These are phyloP conservation scores for Puccinia triticina DNA, from an alignment of 1,284 basidiomycete species.

Conservation along the genomic window DNA sequence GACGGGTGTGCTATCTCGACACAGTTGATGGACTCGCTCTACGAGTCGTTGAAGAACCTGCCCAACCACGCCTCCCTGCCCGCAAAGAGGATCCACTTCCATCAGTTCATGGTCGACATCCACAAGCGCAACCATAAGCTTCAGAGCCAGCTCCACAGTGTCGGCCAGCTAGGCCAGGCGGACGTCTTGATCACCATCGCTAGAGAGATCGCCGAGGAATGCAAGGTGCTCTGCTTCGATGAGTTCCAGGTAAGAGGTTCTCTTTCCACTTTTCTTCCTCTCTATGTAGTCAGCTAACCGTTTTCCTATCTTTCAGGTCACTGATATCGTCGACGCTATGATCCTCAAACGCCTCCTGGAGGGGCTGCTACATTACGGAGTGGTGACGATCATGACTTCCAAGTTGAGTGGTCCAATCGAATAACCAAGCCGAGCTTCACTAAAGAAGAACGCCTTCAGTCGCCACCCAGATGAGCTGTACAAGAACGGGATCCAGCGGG, in stretches of 20 bases:
- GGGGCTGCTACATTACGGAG: constrained; percentile 79
- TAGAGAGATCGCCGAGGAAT: constrained; percentile 80
- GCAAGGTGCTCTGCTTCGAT: constrained; percentile 89
- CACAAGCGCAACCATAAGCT: constrained; percentile 86
- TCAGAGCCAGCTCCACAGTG: constrained; percentile 69
- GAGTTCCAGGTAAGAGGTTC: constrained; percentile 81
- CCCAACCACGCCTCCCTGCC: constrained; percentile 4
- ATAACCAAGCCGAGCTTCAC: neutral
- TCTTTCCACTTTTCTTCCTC: neutral
- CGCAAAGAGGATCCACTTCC: constrained; percentile 53
- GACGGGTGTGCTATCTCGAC: constrained; percentile 57
- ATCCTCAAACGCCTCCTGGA: constrained; percentile 88
- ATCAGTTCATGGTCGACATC: constrained; percentile 92
- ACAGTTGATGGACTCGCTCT: constrained; percentile 98
- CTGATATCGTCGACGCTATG: constrained; percentile 99
- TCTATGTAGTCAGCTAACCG: neutral
- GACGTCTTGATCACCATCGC: constrained; percentile 89
- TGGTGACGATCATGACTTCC: constrained; percentile 92
- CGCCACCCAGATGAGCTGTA: constrained; percentile 96
- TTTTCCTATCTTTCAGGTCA: constrained; percentile 67
- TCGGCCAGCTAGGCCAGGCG: constrained; percentile 65
- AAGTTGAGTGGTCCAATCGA: constrained; percentile 68
- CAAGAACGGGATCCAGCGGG: constrained; percentile 96
- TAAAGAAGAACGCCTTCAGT: constrained; percentile 63
- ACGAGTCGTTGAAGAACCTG: constrained; percentile 37